Conservation (phyloP, 2,329 filamentous ascomycete genomes). For the Leptographium galeiforme region DNA sequence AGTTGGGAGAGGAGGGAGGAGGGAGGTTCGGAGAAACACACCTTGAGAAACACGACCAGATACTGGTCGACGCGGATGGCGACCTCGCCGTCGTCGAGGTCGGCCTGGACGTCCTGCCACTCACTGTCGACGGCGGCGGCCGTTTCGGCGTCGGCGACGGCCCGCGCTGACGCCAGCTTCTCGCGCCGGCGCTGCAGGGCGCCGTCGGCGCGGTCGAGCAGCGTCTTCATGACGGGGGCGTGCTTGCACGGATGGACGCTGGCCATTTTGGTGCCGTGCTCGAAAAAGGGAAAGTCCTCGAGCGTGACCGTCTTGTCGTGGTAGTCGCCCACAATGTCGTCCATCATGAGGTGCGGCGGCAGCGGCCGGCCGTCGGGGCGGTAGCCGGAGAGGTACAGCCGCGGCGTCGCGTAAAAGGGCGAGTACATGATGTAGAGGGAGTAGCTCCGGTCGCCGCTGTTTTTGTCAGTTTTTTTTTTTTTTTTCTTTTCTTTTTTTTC, state of each 20-base stretch:
- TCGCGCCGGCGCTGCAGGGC: conserved; percentile 79
- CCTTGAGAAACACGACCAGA: conserved; percentile 76
- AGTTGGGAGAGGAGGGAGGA: background rate
- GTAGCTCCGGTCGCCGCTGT: conserved; percentile 77
- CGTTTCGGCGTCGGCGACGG: conserved; percentile 35
- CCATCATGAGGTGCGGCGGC: conserved; percentile 23
- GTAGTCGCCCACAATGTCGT: conserved; percentile 27
- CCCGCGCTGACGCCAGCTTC: conserved; percentile 43
- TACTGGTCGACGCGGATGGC: conserved; percentile 84
- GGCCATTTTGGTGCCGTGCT: conserved; percentile 85
- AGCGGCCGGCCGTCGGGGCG: conserved; percentile 51
- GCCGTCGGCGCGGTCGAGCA: conserved; percentile 88
- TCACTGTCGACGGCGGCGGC: conserved; percentile 41
- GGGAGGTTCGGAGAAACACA: conserved; percentile 18
- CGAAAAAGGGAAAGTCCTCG: conserved; percentile 93
- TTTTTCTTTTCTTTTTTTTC: too few relatives aligned
- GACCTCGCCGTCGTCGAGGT: conserved; percentile 56
- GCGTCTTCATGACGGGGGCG: conserved; percentile 92
- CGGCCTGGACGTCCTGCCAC: conserved; percentile 52
- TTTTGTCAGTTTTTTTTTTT: background rate
- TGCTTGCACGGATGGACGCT: conserved; percentile 96
- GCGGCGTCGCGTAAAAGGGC: conserved; percentile 89
- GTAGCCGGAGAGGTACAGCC: conserved; percentile 90
- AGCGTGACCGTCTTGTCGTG: conserved; percentile 81
- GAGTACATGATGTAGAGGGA: conserved; percentile 98